phyloP scores from a whole-genome alignment of 768 basidiomycete genomes.

The Mycena belliarum region DNA sequence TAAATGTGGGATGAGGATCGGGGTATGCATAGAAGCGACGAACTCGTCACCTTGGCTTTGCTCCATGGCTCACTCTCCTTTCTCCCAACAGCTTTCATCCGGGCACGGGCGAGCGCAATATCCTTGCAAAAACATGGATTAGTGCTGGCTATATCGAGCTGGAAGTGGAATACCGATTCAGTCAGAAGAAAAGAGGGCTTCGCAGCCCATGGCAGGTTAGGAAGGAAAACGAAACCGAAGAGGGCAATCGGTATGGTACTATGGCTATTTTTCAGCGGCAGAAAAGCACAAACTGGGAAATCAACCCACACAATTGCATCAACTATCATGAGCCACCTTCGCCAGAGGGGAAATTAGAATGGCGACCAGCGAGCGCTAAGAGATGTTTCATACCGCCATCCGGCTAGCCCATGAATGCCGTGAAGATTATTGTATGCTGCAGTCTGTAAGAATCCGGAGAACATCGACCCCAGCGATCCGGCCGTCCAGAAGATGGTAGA shows the following conservation, averaged over 20 bases:
- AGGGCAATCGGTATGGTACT: slow-evolving; percentile 21
- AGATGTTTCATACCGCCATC: slow-evolving; percentile 15
- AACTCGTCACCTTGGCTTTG: slow-evolving; percentile 2
- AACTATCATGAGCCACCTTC: slow-evolving; percentile 22
- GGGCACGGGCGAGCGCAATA: slow-evolving; percentile 17
- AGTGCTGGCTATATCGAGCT: not conserved
- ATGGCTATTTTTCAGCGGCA: not conserved
- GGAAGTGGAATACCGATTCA: not conserved
- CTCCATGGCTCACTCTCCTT: slow-evolving; percentile 21
- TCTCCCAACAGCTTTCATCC: slow-evolving; percentile 21
- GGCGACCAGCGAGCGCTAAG: not conserved
- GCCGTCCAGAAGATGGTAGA: slow-evolving; percentile 22
- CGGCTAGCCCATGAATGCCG: slow-evolving; percentile 16
- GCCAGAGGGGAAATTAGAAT: not conserved
- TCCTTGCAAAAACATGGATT: not conserved
- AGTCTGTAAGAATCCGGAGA: slow-evolving; percentile 24
- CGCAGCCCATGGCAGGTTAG: slow-evolving; percentile 18
- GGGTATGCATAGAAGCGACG: not conserved
- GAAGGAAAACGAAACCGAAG: slow-evolving; percentile 20
- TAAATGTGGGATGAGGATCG: not conserved
- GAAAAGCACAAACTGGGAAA: not conserved
- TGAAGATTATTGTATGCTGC: slow-evolving; percentile 21
- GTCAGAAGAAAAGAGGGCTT: slow-evolving; percentile 14
- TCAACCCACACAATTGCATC: slow-evolving; percentile 17
- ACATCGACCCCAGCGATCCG: slow-evolving; percentile 22